Base-by-base conservation (phyloP, 441 rosid species). In the Pelargonium citronellum region DNA sequence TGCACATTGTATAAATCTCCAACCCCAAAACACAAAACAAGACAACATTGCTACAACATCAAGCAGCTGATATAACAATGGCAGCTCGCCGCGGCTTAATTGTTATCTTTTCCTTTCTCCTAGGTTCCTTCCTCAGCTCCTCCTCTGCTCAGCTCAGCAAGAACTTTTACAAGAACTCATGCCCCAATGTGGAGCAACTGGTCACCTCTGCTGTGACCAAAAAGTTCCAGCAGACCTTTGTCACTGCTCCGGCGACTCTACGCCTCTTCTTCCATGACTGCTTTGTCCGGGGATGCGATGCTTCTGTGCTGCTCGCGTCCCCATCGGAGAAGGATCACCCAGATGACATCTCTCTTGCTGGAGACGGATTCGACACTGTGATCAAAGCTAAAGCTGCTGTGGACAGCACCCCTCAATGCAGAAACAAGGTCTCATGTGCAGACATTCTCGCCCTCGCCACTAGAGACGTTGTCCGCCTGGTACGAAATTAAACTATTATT, bases 231-330 rank as follows among this genome's bases (percentile, higher is more conserved):
- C 91, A 90, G 80, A 90, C 93, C 17, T 87, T 90, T 51, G 86
- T 87, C 68, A 87, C 96, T 0, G 89, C 85, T n/a, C 87, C 92
- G 0, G 91, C 83, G 13, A 83, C 87, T 39, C 87, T 90, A 41
- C 84, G 96, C 3, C 89, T 90, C 79, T 83, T 80, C 69, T 87
- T 87, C 86, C 96, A 90, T 10, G 96, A 88, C 22, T 90, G 95
- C 79, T 80, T 89, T 46, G 91, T 89, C 68, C 81, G 83, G 89
- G 89, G 89, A 67, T 85, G 87, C 61, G 89, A 85, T 71, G 89
- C 83, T 27, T 85, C 89, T 0, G 76, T 83, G 73, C 16, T 85
- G 81, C 16, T 85, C 41, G 70, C 84, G 15, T 83, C 85, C 2
- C 80, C 84, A 1, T 75, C 74, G 0, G 89, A 85, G 76, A 85